Percentiles rank a stretch among this genome's conserved stretches.
phyloP scores from a whole-genome alignment of 805 yeast genomes.

The Clavispora santaluciae region DNA sequence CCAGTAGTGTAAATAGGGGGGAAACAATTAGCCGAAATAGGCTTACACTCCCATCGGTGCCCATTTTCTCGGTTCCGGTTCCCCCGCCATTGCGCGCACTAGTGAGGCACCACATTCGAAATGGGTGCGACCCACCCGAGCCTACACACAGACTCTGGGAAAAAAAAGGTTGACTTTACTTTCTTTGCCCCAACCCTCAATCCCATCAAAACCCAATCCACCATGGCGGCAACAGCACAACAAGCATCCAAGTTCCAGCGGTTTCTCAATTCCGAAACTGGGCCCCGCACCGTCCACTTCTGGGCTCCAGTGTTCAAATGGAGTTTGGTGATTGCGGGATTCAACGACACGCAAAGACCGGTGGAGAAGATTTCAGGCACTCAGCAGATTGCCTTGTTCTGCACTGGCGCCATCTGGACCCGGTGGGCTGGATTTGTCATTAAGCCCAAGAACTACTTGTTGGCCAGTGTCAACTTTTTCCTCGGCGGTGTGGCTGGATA shows the following conservation, averaged over 20 bases:
- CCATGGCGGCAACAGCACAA: conserved; percentile 26
- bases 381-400: conserved; percentile 78
- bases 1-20: too few species aligned
- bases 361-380: conserved; percentile 89
- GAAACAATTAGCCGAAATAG: too few species aligned
- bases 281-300: conserved; percentile 95
- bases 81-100: neutral
- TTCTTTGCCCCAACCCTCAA: neutral
- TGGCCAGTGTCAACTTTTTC: conserved; percentile 94
- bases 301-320: conserved; percentile 77
- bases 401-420: conserved; percentile 96
- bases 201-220: conserved; percentile 1
- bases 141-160: neutral
- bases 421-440: conserved; percentile 93
- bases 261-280: conserved; percentile 82
- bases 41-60: too few species aligned
- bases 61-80: neutral
- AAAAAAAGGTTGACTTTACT: neutral
- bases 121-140: conserved; percentile 7
- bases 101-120: conserved; percentile 4
- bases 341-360: conserved; percentile 82
- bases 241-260: conserved; percentile 56
- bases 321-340: conserved; percentile 89
- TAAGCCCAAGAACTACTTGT: conserved; percentile 75
- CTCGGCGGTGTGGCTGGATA: conserved; percentile 84